A percentile compares a stretch with the other conserved stretches of the same genome.
phyloP scores from a whole-genome alignment of 805 yeast genomes.

The Dipodascus albidus region DNA sequence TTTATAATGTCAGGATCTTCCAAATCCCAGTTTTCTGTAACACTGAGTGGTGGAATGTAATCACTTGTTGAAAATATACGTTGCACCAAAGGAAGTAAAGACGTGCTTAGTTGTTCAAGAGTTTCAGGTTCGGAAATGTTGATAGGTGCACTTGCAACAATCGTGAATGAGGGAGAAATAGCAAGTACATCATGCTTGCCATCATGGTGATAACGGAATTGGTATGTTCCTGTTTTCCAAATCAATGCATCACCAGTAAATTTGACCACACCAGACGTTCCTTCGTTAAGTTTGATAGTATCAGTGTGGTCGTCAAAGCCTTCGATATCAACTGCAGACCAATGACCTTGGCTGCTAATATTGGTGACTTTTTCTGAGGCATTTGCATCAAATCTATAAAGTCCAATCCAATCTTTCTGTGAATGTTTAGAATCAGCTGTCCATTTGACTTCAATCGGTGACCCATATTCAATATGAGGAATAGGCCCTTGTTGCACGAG shows the following conservation, averaged over 20 bases:
- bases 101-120: conserved; percentile 22
- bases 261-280: conserved; percentile 33
- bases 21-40: conserved; percentile 18
- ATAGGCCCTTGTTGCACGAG: conserved; percentile 1
- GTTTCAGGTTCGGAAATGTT: conserved; percentile 27
- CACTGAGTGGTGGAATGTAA: conserved; percentile 13
- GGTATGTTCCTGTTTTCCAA: conserved; percentile 64
- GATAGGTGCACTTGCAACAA: conserved; percentile 25
- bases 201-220: conserved; percentile 58
- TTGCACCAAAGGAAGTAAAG: conserved; percentile 20
- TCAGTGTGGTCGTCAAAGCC: conserved; percentile 21
- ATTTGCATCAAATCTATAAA: conserved; percentile 53
- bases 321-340: conserved; percentile 38
- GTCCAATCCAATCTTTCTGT: conserved; percentile 62
- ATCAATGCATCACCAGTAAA: conserved; percentile 40
- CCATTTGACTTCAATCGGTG: conserved; percentile 45
- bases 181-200: conserved; percentile 60
- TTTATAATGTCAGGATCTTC: conserved; percentile 14
- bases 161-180: conserved; percentile 55
- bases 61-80: conserved; percentile 15
- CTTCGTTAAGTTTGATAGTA: neutral
- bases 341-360: conserved; percentile 53
- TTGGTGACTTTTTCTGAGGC: conserved; percentile 43
- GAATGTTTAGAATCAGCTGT: conserved; percentile 38
- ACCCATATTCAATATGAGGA: conserved; percentile 28